Percentiles rank a stretch among this genome's conserved stretches.
These are phyloP conservation scores for Didymella lethalis DNA, from an alignment of 2,329 filamentous ascomycete genomes.

Conservation along the genomic window DNA sequence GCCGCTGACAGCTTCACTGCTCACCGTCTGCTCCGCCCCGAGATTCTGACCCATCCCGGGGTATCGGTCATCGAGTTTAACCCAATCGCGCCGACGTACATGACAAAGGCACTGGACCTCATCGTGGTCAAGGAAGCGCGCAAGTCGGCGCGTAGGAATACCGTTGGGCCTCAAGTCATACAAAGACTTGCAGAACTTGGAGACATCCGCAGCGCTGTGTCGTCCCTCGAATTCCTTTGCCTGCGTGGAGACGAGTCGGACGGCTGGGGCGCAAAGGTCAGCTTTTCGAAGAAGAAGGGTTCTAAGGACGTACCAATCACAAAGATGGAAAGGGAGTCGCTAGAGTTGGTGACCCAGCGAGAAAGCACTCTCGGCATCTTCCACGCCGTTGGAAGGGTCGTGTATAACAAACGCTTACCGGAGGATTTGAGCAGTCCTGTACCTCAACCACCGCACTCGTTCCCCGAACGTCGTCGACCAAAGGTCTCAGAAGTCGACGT, in stretches of 20 bases:
- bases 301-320: constrained; percentile 70
- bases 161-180: constrained; percentile 80
- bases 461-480: constrained; percentile 54
- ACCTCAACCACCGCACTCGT: constrained; percentile 56
- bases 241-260: constrained; percentile 77
- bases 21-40: constrained; percentile 85
- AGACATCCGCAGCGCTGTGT: constrained; percentile 91
- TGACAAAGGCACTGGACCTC: constrained; percentile 82
- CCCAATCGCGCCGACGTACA: constrained; percentile 82
- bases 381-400: constrained; percentile 92
- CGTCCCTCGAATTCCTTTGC: constrained; percentile 90
- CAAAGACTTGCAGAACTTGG: constrained; percentile 84
- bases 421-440: constrained; percentile 46
- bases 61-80: constrained; percentile 91
- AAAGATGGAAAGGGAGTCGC: constrained; percentile 76
- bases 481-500: constrained; percentile 56
- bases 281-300: constrained; percentile 65
- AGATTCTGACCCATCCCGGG: constrained; percentile 81
- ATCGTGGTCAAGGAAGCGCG: constrained; percentile 86
- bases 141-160: constrained; percentile 75
- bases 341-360: constrained; percentile 82
- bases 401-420: constrained; percentile 87
- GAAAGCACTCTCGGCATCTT: constrained; percentile 94
- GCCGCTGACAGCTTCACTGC: constrained; percentile 92
- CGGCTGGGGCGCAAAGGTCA: constrained; percentile 84